Base-by-base conservation (phyloP, 2,329 filamentous ascomycete species). In the Trichoderma atroviride region DNA sequence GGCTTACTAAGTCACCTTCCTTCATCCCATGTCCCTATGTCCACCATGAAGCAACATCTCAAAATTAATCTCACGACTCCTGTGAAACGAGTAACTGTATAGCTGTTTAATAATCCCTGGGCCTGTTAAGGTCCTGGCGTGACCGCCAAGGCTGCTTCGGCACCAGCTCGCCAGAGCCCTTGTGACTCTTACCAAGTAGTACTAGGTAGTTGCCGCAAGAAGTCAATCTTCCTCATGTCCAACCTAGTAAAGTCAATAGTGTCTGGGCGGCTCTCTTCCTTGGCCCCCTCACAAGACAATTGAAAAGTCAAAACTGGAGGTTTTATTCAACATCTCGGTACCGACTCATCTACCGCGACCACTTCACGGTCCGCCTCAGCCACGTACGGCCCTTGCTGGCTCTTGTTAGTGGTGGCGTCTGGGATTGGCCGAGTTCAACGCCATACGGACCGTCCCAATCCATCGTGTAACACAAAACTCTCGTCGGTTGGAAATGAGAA, bases 391-490 rank as follows among this genome's bases (percentile, higher is more conserved):
- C 63, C 55, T 52, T 67, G 29, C 55, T 37, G 16, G 55, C 43
- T 37, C 10, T 24, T 52, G 37, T 24, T 50, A 24, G n/a, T 50
- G 47, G 53, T 67, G 55, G 50, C 29, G 53, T 57, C 29, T 40
- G 55, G 63, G 55, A 67, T 67, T 59, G 63, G 63, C 29, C 29
- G 50, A 53, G 40, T 40, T 59, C 29, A 50, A 52, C 40, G 40
- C 58, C 58, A 55, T 59, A 67, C 55, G 53, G 53, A 37, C 63
- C 53, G 40, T 35, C 33, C 57, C 14, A 58, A 66, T 66, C 63
- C 53, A 66, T 66, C 53, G 64, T 60, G 64, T 55, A 68, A 61
- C 65, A 29, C 57, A 55, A 31, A 55, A 47, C 47, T 27, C 27
- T 59, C 22, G 56, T 55, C 56, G 56, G 47, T 31, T 61, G 22